Percentiles rank a stretch among this genome's conserved stretches.
Evolutionary conservation across 148 eudicot genomes (phyloP).

Genomic region (Vaccinium vitisidaea): DNA sequence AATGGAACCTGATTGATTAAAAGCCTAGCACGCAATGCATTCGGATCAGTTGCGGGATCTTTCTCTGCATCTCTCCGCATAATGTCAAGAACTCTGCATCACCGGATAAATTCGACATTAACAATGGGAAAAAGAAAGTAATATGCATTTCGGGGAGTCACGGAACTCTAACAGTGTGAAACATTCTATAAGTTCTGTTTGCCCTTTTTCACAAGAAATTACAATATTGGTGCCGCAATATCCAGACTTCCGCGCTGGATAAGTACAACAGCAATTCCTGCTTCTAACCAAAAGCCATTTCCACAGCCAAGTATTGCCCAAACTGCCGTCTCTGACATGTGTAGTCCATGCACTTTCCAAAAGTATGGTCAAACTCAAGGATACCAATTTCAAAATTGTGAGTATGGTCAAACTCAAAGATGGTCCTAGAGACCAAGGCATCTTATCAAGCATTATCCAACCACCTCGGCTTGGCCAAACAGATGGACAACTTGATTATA

Average conservation of each 20-base stretch:
- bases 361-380: not conserved
- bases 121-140: not conserved
- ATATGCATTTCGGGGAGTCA: not conserved
- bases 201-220: not conserved
- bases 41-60: constrained; percentile 67
- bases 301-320: not conserved
- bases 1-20: constrained; percentile 63
- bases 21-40: constrained; percentile 68
- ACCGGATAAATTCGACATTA: not conserved
- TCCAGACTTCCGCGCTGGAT: not conserved
- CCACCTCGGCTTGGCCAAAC: not conserved
- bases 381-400: not conserved
- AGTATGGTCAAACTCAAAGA: not conserved
- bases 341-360: not conserved
- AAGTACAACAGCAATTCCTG: not conserved
- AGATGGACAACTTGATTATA: not conserved
- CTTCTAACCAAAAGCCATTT: not conserved
- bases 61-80: constrained; percentile 75
- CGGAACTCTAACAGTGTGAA: not conserved
- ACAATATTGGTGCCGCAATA: not conserved
- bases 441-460: not conserved
- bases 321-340: not conserved
- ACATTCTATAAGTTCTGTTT: not conserved
- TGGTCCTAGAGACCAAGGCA: not conserved
- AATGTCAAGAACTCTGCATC: constrained; percentile 82